Evolutionary conservation across 2,329 filamentous ascomycete species (phyloP).

Genomic region (Trichothecium roseum): DNA sequence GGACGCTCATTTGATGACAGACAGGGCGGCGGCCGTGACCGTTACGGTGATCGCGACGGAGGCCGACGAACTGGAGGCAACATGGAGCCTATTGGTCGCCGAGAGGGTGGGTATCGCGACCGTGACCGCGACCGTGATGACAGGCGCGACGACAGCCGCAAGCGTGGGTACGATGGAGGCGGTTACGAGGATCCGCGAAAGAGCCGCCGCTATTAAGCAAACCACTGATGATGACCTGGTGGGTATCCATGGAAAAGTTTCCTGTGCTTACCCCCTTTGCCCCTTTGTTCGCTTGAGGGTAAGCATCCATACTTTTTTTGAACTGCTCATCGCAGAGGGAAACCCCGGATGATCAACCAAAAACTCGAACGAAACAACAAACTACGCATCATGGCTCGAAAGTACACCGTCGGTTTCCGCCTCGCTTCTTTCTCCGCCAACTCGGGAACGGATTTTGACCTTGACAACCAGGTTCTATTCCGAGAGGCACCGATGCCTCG

Average conservation of each 20-base stretch:
- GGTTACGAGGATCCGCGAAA: constrained; percentile 69
- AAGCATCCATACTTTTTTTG: too few relatives aligned
- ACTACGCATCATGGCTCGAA: too few relatives aligned
- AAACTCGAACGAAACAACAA: too few relatives aligned
- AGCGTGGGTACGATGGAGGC: constrained; percentile 68
- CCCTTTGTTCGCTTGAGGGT: too few relatives aligned
- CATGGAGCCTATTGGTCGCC: constrained; percentile 62
- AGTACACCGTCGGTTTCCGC: too few relatives aligned
- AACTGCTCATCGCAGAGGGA: too few relatives aligned
- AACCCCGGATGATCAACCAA: too few relatives aligned
- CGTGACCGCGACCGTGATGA: constrained; percentile 43
- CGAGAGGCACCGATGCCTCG: too few relatives aligned
- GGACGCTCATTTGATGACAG: constrained; percentile 53
- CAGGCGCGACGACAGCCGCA: constrained; percentile 47
- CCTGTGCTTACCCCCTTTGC: too few relatives aligned
- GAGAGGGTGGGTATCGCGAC: constrained; percentile 19
- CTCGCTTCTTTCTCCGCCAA: too few relatives aligned
- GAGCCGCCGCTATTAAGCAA: constrained; percentile 48
- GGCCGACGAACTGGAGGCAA: constrained; percentile 60
- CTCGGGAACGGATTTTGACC: too few relatives aligned
- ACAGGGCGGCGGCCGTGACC: constrained; percentile 27
- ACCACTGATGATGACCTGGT: constrained; percentile 1
- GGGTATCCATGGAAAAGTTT: background rate
- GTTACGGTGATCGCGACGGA: constrained; percentile 39
- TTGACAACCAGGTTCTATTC: too few relatives aligned